Evolutionary conservation across 202 grass and related monocot species (phyloP).

Genomic region (Alloteropsis angusta): DNA sequence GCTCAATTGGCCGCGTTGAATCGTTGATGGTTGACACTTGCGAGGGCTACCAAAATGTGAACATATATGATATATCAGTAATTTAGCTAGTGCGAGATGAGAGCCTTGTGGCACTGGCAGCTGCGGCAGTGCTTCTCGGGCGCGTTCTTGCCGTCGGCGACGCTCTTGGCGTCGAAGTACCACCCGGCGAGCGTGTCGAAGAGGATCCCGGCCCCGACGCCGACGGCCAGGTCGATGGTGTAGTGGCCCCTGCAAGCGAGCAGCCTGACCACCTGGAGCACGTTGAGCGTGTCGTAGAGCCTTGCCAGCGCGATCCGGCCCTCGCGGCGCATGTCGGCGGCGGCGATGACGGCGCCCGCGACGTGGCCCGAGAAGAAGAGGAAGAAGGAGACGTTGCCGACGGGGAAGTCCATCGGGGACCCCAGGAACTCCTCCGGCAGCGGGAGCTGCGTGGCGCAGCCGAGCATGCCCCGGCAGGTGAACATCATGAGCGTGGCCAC

Average conservation of each 20-base stretch:
- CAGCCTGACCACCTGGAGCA: conserved; percentile 60
- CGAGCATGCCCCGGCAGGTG: conserved; percentile 69
- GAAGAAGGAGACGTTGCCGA: conserved; percentile 96
- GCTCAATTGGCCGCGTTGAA: background rate
- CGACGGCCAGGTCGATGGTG: conserved; percentile 82
- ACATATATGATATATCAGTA: too few species aligned
- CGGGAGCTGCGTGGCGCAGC: conserved; percentile 80
- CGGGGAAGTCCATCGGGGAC: conserved; percentile 83
- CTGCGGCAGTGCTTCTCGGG: conserved; percentile 30
- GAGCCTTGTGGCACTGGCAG: conserved; percentile 35
- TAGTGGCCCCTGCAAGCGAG: conserved; percentile 87
- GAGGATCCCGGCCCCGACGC: conserved; percentile 64
- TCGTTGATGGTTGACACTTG: background rate
- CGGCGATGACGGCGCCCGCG: conserved; percentile 69
- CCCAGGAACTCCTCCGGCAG: conserved; percentile 73
- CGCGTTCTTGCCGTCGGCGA: background rate
- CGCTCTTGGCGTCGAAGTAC: conserved; percentile 55
- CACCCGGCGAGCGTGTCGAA: conserved; percentile 60
- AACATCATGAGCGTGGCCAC: conserved; percentile 90
- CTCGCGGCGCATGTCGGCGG: conserved; percentile 69
- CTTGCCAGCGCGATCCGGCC: conserved; percentile 45
- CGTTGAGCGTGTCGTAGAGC: conserved; percentile 68
- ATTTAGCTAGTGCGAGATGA: conserved; percentile 28
- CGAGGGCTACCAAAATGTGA: background rate
- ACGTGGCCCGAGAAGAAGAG: conserved; percentile 98